Evolutionary conservation across 2,329 filamentous ascomycete species (phyloP).

Genomic region (Nemania sp.): DNA sequence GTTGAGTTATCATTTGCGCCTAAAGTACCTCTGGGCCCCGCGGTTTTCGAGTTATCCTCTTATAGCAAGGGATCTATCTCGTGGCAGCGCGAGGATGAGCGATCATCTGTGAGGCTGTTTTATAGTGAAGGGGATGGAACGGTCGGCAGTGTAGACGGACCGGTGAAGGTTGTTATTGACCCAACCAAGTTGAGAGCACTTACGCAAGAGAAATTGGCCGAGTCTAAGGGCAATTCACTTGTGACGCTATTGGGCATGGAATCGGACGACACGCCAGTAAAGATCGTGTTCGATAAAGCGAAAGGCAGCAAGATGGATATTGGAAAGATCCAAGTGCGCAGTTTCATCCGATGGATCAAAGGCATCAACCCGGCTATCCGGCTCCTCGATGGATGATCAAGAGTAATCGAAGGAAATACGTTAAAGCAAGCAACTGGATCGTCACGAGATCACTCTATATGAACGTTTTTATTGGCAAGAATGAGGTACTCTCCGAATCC

Average conservation of each 20-base stretch:
- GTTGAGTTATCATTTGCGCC: not conserved
- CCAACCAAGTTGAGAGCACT: conserved; percentile 24
- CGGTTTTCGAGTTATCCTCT: conserved; percentile 30
- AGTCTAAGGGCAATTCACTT: conserved; percentile 21
- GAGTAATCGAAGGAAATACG: not conserved
- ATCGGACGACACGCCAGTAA: not conserved
- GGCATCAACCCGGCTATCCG: conserved; percentile 21
- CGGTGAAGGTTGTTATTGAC: conserved; percentile 25
- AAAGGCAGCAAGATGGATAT: conserved; percentile 23
- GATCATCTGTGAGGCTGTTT: conserved; percentile 26
- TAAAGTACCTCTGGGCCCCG: not conserved
- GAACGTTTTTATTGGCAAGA: not conserved
- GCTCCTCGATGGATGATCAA: conserved; percentile 14
- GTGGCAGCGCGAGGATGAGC: conserved; percentile 24
- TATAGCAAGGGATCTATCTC: conserved; percentile 25
- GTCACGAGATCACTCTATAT: too few relatives aligned
- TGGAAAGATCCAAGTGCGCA: conserved; percentile 31
- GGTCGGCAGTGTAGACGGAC: conserved; percentile 14
- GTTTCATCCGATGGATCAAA: conserved; percentile 33
- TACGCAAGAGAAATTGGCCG: conserved; percentile 20
- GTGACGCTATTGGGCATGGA: conserved; percentile 19
- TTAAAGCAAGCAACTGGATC: not conserved
- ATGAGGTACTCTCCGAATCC: too few relatives aligned
- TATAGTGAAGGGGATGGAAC: conserved; percentile 22
- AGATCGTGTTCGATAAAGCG: conserved; percentile 31